A percentile compares a stretch with the other conserved stretches of the same genome.
Evolutionary conservation across 2,329 filamentous ascomycete genomes (phyloP).

Genomic region (Chalara sp.): DNA sequence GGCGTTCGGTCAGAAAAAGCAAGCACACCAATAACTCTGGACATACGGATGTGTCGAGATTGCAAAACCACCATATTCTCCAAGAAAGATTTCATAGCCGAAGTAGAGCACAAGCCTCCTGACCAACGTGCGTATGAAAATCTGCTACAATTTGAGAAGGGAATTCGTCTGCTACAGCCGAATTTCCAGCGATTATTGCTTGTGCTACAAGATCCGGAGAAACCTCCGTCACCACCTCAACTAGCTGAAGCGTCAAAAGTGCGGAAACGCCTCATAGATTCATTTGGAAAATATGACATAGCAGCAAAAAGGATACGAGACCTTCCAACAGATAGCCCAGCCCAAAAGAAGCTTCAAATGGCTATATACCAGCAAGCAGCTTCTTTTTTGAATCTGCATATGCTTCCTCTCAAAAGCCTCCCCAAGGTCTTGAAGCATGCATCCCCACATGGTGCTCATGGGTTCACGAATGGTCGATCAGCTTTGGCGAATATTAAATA

Average conservation of each 20-base stretch:
- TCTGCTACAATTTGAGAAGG: constrained; percentile 62
- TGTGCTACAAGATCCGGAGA: constrained; percentile 59
- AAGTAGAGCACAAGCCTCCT: constrained; percentile 49
- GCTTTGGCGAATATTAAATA: constrained; percentile 55
- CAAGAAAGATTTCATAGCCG: constrained; percentile 58
- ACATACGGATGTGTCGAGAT: constrained; percentile 87
- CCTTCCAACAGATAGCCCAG: constrained; percentile 54
- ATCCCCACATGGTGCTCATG: constrained; percentile 39
- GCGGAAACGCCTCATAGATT: constrained; percentile 63
- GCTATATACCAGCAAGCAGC: constrained; percentile 63
- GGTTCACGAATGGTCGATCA: constrained; percentile 14
- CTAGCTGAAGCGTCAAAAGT: constrained; percentile 64
- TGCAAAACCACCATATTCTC: constrained; percentile 69
- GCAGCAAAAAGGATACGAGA: constrained; percentile 63
- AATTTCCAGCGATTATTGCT: constrained; percentile 61
- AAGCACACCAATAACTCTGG: constrained; percentile 50
- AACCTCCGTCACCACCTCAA: constrained; percentile 39
- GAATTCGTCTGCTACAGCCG: constrained; percentile 60
- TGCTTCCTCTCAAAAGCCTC: constrained; percentile 62
- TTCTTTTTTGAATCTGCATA: constrained; percentile 64
- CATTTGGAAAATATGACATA: constrained; percentile 64
- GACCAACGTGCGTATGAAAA: constrained; percentile 62
- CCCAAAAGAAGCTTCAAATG: constrained; percentile 59
- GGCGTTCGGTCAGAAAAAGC: constrained; percentile 38
- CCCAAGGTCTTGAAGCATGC: constrained; percentile 57